Evolutionary conservation across 1,284 basidiomycete species (phyloP).

Genomic region (Naganishia cerealis): DNA sequence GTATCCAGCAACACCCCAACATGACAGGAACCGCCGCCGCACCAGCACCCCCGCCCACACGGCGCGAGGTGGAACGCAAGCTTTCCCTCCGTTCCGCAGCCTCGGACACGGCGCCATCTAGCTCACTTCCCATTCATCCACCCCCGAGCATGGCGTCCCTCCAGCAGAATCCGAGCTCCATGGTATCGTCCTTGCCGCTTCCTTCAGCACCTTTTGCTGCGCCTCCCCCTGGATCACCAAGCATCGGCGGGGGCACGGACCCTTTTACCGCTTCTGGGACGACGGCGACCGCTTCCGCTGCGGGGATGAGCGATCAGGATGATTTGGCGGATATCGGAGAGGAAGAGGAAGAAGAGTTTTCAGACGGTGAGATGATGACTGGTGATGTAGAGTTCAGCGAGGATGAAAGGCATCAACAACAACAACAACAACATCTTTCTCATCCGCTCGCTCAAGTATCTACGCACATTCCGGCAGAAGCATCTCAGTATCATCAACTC

Average conservation of each 20-base stretch:
- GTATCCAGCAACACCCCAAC: not conserved
- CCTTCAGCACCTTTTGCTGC: slow-evolving; percentile 34
- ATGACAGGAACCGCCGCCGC: slow-evolving; percentile 11
- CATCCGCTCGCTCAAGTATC: not conserved
- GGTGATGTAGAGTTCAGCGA: slow-evolving; percentile 53
- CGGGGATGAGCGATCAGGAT: slow-evolving; percentile 69
- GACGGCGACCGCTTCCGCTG: slow-evolving; percentile 59
- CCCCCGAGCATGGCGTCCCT: slow-evolving; percentile 43
- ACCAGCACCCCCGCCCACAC: slow-evolving; percentile 68
- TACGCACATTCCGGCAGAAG: not conserved
- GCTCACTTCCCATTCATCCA: slow-evolving; percentile 43
- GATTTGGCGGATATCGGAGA: slow-evolving; percentile 57
- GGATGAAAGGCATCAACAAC: slow-evolving; percentile 41
- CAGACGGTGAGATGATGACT: slow-evolving; percentile 65
- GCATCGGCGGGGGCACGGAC: slow-evolving; percentile 39
- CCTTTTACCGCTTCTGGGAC: slow-evolving; percentile 15
- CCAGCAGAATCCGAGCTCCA: not conserved
- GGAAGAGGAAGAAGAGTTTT: slow-evolving; percentile 70
- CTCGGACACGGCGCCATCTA: slow-evolving; percentile 37
- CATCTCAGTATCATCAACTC: slow-evolving; percentile 1
- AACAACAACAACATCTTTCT: too few species aligned
- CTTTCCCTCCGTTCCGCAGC: slow-evolving; percentile 66
- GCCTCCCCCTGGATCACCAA: slow-evolving; percentile 43
- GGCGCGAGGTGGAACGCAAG: slow-evolving; percentile 81
- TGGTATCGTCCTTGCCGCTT: slow-evolving; percentile 16